A percentile compares a stretch with the other conserved stretches of the same genome.
These are phyloP conservation scores for Ascochyta clinopodiicola DNA, from an alignment of 2,329 filamentous ascomycete species.

Conservation along the genomic window DNA sequence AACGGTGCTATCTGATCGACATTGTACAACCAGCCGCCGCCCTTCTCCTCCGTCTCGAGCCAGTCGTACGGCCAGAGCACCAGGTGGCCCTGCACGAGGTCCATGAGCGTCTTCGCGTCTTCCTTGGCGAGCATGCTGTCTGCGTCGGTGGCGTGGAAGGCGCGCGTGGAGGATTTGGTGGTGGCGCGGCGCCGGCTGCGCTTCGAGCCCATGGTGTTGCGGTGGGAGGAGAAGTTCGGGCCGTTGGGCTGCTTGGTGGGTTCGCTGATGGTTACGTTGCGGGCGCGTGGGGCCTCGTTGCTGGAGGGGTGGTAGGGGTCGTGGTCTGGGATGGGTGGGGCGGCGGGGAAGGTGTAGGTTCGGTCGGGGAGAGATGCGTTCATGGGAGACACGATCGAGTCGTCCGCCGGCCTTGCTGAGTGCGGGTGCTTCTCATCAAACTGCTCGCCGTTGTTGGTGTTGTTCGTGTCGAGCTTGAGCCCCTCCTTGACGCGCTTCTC, in stretches of 20 bases:
- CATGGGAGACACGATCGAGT: conserved; percentile 41
- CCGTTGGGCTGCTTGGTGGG: conserved; percentile 23
- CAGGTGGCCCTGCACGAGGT: conserved; percentile 83
- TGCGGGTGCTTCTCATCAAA: conserved; percentile 44
- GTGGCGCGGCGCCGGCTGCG: conserved; percentile 69
- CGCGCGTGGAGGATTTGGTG: conserved; percentile 71
- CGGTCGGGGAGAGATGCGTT: conserved; percentile 26
- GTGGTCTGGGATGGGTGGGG: conserved; percentile 41
- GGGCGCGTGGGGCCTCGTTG: conserved; percentile 28
- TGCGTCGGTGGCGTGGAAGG: conserved; percentile 72
- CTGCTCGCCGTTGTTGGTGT: neutral
- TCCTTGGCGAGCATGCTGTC: conserved; percentile 67
- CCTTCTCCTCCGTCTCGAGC: conserved; percentile 81
- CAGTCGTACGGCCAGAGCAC: conserved; percentile 97
- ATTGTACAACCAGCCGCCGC: conserved; percentile 95
- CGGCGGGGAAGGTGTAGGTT: conserved; percentile 41
- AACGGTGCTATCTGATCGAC: conserved; percentile 95
- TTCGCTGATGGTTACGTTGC: conserved; percentile 48
- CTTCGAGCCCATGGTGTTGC: conserved; percentile 25
- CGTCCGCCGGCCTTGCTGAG: conserved; percentile 34
- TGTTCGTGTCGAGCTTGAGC: conserved; percentile 31
- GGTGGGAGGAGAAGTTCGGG: conserved; percentile 19
- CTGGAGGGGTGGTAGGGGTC: conserved; percentile 15
- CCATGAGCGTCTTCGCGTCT: conserved; percentile 82
- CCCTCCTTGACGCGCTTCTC: conserved; percentile 34